Percentiles rank a stretch among this genome's conserved stretches.
These are phyloP conservation scores for Trypanosoma cruzi DNA, from an alignment of 208 protist genomes.

Conservation along the genomic window DNA sequence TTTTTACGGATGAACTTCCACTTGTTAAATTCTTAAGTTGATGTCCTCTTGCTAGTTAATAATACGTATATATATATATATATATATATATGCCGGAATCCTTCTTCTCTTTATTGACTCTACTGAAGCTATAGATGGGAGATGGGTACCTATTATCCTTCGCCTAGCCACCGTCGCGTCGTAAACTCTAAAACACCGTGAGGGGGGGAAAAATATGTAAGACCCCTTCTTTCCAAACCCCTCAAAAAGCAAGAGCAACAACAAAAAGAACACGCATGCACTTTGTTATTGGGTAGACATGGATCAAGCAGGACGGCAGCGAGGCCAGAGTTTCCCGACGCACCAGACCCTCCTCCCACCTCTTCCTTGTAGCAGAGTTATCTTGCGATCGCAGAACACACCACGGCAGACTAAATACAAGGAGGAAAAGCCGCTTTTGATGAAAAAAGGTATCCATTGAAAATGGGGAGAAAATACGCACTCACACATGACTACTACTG, in stretches of 20 bases:
- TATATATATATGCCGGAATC: too few relatives aligned
- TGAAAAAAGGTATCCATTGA: neutral
- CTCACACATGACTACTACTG: neutral
- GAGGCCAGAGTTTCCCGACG: neutral
- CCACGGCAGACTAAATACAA: neutral
- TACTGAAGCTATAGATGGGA: too few relatives aligned
- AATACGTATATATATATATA: too few relatives aligned
- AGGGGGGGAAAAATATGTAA: neutral
- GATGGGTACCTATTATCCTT: too few relatives aligned
- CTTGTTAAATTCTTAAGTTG: too few relatives aligned
- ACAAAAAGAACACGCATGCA: neutral
- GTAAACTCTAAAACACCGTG: too few relatives aligned
- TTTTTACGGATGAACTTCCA: too few relatives aligned
- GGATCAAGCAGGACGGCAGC: neutral
- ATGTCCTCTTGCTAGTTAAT: too few relatives aligned
- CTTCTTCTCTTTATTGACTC: too few relatives aligned
- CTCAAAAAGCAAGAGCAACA: too few relatives aligned
- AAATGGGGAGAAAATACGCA: neutral
- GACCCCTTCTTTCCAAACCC: neutral
- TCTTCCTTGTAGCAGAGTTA: too few relatives aligned
- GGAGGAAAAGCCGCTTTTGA: neutral
- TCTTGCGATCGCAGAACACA: neutral
- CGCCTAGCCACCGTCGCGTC: too few relatives aligned
- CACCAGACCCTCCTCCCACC: neutral
- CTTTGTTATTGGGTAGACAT: neutral